Evolutionary conservation across 2,329 filamentous ascomycete genomes (phyloP).

Genomic region (Penicillium corylophilum): DNA sequence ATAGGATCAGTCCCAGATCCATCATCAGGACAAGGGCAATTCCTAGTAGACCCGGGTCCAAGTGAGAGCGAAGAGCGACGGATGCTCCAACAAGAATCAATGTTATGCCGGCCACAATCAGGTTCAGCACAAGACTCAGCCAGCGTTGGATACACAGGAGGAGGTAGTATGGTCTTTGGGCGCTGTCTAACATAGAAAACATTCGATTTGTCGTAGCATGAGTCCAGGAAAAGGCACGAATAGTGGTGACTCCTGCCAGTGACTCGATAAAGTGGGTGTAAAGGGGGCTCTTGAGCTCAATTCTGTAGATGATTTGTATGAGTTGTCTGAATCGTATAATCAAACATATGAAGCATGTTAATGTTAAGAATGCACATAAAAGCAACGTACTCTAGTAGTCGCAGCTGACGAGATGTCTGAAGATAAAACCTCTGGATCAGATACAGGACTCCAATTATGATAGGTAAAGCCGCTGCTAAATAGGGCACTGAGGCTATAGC

Average conservation of each 20-base stretch:
- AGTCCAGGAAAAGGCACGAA: constrained; percentile 18
- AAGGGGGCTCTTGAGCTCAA: constrained; percentile 20
- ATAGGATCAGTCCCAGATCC: background rate
- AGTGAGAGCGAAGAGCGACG: background rate
- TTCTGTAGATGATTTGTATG: background rate
- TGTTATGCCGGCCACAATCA: constrained; percentile 45
- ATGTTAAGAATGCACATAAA: background rate
- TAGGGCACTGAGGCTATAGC: constrained; percentile 14
- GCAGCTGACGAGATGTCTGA: constrained; percentile 18
- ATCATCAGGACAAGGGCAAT: background rate
- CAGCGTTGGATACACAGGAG: constrained; percentile 48
- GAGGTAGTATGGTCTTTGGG: constrained; percentile 48
- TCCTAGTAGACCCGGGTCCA: background rate
- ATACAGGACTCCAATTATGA: constrained; percentile 6
- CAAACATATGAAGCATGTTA: no score
- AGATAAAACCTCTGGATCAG: constrained; percentile 20
- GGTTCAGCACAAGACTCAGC: constrained; percentile 45
- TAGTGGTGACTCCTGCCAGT: constrained; percentile 13
- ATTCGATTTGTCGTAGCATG: constrained; percentile 1
- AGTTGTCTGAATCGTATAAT: background rate
- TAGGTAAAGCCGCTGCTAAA: constrained; percentile 12
- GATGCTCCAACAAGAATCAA: constrained; percentile 31
- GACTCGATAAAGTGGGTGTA: constrained; percentile 22
- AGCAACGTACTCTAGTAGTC: constrained; percentile 10
- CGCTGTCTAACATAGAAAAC: constrained; percentile 36